These are phyloP conservation scores for Oidiodendron maius DNA, from an alignment of 495 filamentous ascomycete species.

Conservation along the genomic window DNA sequence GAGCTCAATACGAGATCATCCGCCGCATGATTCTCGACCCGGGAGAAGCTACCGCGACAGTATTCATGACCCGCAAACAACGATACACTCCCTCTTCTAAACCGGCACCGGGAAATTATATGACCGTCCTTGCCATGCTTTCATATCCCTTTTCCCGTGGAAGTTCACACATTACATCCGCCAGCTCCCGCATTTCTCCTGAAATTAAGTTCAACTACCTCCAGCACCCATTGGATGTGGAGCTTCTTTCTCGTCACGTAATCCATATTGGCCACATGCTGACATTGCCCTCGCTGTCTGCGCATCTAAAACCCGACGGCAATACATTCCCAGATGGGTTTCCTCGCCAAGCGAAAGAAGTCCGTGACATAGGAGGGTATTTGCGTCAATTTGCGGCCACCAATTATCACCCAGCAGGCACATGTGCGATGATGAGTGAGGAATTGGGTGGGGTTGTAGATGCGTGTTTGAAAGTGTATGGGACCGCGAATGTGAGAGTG, in stretches of 20 bases:
- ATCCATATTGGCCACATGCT: slow-evolving; percentile 35
- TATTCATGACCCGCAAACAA: background rate
- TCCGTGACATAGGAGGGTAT: background rate
- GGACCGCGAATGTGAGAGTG: slow-evolving; percentile 37
- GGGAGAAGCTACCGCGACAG: background rate
- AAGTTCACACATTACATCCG: slow-evolving; percentile 43
- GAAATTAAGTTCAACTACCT: slow-evolving; percentile 50
- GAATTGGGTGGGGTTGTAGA: slow-evolving; percentile 39
- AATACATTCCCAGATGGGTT: background rate
- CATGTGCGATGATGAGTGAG: slow-evolving; percentile 32
- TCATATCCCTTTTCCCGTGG: slow-evolving; percentile 47
- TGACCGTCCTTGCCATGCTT: background rate
- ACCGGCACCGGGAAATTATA: background rate
- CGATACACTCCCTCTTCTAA: background rate
- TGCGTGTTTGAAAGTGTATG: slow-evolving; percentile 45
- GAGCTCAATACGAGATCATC: background rate
- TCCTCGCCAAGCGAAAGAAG: background rate
- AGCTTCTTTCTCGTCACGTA: slow-evolving; percentile 37
- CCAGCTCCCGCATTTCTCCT: slow-evolving; percentile 28
- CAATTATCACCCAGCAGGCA: background rate
- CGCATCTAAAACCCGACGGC: slow-evolving; percentile 7
- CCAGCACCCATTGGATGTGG: slow-evolving; percentile 43
- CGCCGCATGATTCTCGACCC: background rate
- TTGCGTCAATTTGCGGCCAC: background rate
- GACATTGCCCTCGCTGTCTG: slow-evolving; percentile 9